Percentiles rank a stretch among this genome's conserved stretches.
These are phyloP conservation scores for Pseudogymnoascus sp. DNA, from an alignment of 2,329 filamentous ascomycete genomes.

Conservation along the genomic window DNA sequence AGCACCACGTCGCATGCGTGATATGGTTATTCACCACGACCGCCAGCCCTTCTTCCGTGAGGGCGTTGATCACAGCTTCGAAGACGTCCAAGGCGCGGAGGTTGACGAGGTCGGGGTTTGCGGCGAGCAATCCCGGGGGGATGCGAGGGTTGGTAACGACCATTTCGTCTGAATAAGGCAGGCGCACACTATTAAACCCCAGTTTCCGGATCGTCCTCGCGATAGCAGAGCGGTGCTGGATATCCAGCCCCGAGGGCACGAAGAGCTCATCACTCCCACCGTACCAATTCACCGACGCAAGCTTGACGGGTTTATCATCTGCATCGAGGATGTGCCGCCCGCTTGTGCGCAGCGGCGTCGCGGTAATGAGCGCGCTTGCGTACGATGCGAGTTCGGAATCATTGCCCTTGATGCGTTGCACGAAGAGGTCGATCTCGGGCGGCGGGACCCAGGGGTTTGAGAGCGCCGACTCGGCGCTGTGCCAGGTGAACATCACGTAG, in stretches of 20 bases:
- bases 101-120: conserved; percentile 52
- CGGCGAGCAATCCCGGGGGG: conserved; percentile 40
- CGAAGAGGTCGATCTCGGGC: not conserved
- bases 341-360: conserved; percentile 46
- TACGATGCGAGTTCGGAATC: not conserved
- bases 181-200: conserved; percentile 61
- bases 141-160: conserved; percentile 51
- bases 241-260: conserved; percentile 53
- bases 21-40: conserved; percentile 66
- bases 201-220: conserved; percentile 49
- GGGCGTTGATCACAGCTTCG: conserved; percentile 46
- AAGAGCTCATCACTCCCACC: conserved; percentile 60
- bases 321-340: conserved; percentile 55
- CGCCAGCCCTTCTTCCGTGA: conserved; percentile 53
- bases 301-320: conserved; percentile 47
- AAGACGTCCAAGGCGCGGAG: conserved; percentile 51
- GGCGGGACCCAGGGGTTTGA: not conserved
- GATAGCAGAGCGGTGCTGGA: conserved; percentile 52
- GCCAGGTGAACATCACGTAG: not conserved
- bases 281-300: conserved; percentile 62
- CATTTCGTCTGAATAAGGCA: conserved; percentile 62
- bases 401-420: not conserved
- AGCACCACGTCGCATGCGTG: conserved; percentile 60
- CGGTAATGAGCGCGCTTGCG: not conserved
- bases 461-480: not conserved